Base-by-base conservation (phyloP, 2,329 filamentous ascomycete species). In the Calonectria pauciramosa region DNA sequence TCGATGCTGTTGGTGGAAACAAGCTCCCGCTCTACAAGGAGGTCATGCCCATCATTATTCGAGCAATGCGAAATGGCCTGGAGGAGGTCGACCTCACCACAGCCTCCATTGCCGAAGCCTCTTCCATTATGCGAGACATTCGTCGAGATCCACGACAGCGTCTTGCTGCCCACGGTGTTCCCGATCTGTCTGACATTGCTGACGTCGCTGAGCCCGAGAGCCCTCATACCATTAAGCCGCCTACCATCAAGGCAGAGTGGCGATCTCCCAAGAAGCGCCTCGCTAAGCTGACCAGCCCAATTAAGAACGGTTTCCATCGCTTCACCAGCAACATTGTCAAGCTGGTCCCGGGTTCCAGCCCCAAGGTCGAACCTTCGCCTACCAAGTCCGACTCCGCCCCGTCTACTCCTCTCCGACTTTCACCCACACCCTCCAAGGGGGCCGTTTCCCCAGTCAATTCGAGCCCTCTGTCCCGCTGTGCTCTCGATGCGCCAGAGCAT, bases 211-310 rank as follows among this genome's bases (percentile, higher is more conserved):
- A 85, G 36, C 81, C 82, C 28, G 79, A 80, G 32, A 82, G 80
- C 44, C 75, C 81, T 10, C 75, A 77, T 30, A 68, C 80, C 34
- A 76, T 80, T 41, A 76, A 74, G 23, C 77, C 78, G 20, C 80
- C 79, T 2, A 68, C 74, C 8, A 52, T 76, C 69, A 77, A 77
- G 64, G 72, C 80, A 1, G 79, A 83, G 54, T 72, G 79, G 51
- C 79, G 77, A 64, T 85, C 83, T 7, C 84, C 84, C 1, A 80
- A 78, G 26, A 85, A 85, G 79, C 79, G 79, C 47, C 72, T 79
- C 34, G 75, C 80, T 30, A 77, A 78, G n/a, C 79, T 82, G 16
- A 76, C 77, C 2, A 82, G 74, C 52, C 82, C 82, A 9, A 73
- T 83, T 65, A 81, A 80, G 77, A 76, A 66, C 54, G 76, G 75